These are phyloP conservation scores for Cordia subcordata DNA, from an alignment of 257 asterid genomes.

Conservation along the genomic window DNA sequence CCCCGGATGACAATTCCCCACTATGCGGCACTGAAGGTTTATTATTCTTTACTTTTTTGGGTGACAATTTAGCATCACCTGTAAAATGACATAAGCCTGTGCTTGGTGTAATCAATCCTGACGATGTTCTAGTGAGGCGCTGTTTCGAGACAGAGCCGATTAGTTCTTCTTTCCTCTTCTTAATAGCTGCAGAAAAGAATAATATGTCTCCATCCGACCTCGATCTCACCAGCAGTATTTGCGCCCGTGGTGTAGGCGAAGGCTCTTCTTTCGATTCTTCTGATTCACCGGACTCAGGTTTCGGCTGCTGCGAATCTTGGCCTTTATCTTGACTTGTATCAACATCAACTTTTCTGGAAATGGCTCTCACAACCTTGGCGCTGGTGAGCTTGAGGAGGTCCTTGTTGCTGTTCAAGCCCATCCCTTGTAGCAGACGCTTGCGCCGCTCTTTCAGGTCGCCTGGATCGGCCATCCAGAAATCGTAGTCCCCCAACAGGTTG, in stretches of 20 bases:
- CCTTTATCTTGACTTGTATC: neutral
- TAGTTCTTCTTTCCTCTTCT: constrained; percentile 67
- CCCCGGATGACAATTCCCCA: constrained; percentile 22
- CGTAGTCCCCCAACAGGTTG: constrained; percentile 43
- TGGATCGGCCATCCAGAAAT: constrained; percentile 76
- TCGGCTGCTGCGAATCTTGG: constrained; percentile 14
- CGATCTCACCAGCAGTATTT: constrained; percentile 52
- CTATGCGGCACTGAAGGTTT: constrained; percentile 21
- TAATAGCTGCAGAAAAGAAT: constrained; percentile 39
- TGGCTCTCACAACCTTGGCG: constrained; percentile 6
- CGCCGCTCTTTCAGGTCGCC: constrained; percentile 24
- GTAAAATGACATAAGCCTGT: constrained; percentile 35
- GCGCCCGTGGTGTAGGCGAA: constrained; percentile 5
- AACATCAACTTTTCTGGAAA: constrained; percentile 15
- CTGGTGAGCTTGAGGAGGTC: constrained; percentile 17
- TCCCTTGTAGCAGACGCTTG: constrained; percentile 22
- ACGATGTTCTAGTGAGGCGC: constrained; percentile 61
- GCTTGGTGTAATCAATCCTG: constrained; percentile 32
- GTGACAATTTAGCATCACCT: constrained; percentile 26
- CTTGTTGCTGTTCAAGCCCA: constrained; percentile 20
- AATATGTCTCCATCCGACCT: constrained; percentile 92
- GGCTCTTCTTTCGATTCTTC: constrained; percentile 20
- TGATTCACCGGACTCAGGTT: constrained; percentile 11
- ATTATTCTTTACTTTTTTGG: constrained; percentile 9
- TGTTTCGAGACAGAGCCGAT: constrained; percentile 69